phyloP scores from a whole-genome alignment of 129 eudicot genomes.

The Tagetes erecta region DNA sequence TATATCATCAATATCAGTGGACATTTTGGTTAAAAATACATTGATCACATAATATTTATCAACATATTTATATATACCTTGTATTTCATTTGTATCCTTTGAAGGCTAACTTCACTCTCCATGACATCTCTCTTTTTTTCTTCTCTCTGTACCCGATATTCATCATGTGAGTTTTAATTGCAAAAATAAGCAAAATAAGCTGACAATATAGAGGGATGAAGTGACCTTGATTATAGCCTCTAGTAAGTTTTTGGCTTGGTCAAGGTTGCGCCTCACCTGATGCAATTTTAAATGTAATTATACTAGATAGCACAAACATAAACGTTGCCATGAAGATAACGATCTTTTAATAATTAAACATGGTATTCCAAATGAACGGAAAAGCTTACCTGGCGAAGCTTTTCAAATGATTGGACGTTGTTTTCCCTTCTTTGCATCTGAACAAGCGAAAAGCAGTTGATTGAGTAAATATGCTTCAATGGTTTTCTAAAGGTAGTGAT shows the following conservation, averaged over 20 bases:
- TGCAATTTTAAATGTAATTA: not conserved
- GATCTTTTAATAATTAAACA: not conserved
- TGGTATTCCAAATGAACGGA: not conserved
- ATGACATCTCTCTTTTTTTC: conserved; percentile 93
- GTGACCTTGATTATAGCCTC: conserved; percentile 80
- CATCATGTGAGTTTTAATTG: conserved; percentile 12
- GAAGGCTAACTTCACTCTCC: conserved; percentile 80
- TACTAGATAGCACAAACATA: not conserved
- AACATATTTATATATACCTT: conserved; percentile 67
- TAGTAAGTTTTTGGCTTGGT: conserved; percentile 78
- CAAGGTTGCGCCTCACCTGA: conserved; percentile 96
- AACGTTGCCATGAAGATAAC: not conserved
- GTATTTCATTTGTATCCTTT: conserved; percentile 77
- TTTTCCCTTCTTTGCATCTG: conserved; percentile 98
- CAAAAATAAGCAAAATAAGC: not conserved
- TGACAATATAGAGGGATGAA: not conserved
- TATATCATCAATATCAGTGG: not conserved
- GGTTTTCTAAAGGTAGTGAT: not conserved
- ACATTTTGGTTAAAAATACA: not conserved
- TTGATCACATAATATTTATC: not conserved
- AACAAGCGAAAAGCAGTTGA: conserved; percentile 25
- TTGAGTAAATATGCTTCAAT: not conserved
- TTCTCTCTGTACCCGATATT: conserved; percentile 61
- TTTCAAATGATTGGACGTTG: conserved; percentile 95
- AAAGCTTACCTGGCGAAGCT: conserved; percentile 78